Base-by-base conservation (phyloP, 2,329 filamentous ascomycete genomes). In the Ceratocystis diversiconidia region DNA sequence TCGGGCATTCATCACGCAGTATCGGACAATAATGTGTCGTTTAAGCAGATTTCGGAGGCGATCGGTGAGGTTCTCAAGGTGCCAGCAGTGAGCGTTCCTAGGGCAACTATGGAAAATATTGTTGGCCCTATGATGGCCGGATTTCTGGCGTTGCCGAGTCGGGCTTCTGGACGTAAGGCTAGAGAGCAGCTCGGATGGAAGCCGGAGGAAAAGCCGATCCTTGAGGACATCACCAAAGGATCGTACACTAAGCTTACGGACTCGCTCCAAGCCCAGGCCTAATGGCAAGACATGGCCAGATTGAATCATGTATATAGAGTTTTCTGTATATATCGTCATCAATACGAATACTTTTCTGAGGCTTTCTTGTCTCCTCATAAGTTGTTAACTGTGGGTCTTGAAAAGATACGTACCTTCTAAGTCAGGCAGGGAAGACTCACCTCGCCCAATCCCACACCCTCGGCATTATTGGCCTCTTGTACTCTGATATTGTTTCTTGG, bases 101-200 rank as follows among this genome's bases (percentile, higher is more conserved):
- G 8, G 46, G 59, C 22, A 74, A n/a, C 22, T 15, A 22, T 61
- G 19, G 41, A 57, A 5, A 74, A 12, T 73, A 75, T 22, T 71
- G 70, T 72, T 50, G 73, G 75, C 1, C 30, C 55, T 2, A 75
- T 75, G 46, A 63, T 77, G 10, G 71, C 74, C 0, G 63, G 22
- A 28, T 76, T 78, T 64, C 62, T 78, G 48, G 69, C 67, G 1
- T 61, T 68, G 3, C 71, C 74, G 67, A 76, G 75, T 66, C 71
- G 73, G 4, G 72, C 73, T 4, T 73, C 73, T 2, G 72, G 70
- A 60, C 70, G 65, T 28, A 78, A 77, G 71, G 76, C 76, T 3
- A 72, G 65, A 65, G 70, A 69, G 55, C 71, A 74, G 70, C 68
- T 79, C 62, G 76, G 73, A 4, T 79, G 76, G 76, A 63, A 72